phyloP scores from a whole-genome alignment of 2,329 filamentous ascomycete species.

The Nannizziopsis arthrosporioides region DNA sequence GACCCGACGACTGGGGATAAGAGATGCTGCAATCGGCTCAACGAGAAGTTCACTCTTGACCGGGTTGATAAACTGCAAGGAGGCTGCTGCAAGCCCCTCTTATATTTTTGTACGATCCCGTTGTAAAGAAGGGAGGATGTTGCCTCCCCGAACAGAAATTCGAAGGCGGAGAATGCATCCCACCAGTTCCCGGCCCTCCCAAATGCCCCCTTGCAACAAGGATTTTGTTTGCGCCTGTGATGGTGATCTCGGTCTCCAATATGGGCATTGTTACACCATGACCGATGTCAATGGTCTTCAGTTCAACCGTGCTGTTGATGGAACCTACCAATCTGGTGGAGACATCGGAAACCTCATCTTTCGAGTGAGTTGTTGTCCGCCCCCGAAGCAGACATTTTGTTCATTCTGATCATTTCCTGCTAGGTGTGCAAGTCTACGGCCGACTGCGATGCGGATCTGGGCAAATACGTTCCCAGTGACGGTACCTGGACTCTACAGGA shows the following conservation, averaged over 20 bases:
- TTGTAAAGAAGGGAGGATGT: not conserved
- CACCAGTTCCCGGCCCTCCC: not conserved
- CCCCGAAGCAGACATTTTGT: not conserved
- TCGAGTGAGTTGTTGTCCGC: not conserved
- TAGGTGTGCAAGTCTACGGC: slow-evolving; percentile 10
- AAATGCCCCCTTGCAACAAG: slow-evolving; percentile 5
- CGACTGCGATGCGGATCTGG: slow-evolving; percentile 7
- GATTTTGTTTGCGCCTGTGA: slow-evolving; percentile 7
- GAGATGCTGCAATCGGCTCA: slow-evolving; percentile 1
- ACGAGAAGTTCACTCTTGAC: slow-evolving; percentile 3
- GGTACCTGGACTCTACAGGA: slow-evolving; percentile 9
- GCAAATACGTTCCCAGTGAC: slow-evolving; percentile 5
- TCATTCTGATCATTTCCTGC: not conserved
- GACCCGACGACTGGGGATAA: slow-evolving; percentile 3
- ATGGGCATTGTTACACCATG: slow-evolving; percentile 11
- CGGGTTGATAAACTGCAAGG: not conserved
- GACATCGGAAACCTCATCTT: slow-evolving; percentile 10
- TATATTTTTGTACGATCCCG: not conserved
- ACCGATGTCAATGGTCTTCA: slow-evolving; percentile 10
- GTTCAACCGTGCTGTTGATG: slow-evolving; percentile 6
- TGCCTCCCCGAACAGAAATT: not conserved
- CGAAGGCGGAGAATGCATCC: not conserved
- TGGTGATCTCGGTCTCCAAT: slow-evolving; percentile 8
- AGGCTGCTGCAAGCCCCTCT: slow-evolving; percentile 7
- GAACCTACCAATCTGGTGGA: slow-evolving; percentile 10